Evolutionary conservation across 306 rosid species (phyloP).

Genomic region (Fragaria vesca): DNA sequence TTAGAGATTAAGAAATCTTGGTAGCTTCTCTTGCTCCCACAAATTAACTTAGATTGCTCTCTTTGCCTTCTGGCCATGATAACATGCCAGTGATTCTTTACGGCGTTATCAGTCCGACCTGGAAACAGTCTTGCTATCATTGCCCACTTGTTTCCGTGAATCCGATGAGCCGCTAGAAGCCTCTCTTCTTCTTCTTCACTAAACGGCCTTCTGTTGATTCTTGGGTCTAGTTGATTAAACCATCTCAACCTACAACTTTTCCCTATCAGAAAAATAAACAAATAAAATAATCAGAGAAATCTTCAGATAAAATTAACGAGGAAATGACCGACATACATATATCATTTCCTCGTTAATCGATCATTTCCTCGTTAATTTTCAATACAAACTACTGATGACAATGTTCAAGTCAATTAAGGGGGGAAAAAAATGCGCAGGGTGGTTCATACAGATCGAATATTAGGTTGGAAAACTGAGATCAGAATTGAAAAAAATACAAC

Average conservation of each 20-base stretch:
- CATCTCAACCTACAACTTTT: slow-evolving; percentile 95
- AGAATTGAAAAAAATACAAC: neutral
- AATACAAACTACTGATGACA: neutral
- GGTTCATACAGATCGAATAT: neutral
- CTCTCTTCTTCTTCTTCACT: slow-evolving; percentile 90
- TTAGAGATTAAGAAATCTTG: slow-evolving; percentile 31
- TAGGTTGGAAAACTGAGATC: neutral
- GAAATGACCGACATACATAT: neutral
- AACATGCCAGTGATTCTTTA: slow-evolving; percentile 98
- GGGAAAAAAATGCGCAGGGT: neutral
- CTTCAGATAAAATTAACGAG: neutral
- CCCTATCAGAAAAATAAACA: slow-evolving; percentile 34
- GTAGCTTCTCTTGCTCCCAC: slow-evolving; percentile 42
- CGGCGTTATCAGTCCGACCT: slow-evolving; percentile 89
- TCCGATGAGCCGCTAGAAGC: slow-evolving; percentile 68
- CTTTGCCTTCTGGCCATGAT: slow-evolving; percentile 91
- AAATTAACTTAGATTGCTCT: slow-evolving; percentile 66
- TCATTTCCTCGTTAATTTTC: neutral
- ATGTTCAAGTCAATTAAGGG: neutral
- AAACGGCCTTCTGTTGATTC: slow-evolving; percentile 89
- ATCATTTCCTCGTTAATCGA: neutral
- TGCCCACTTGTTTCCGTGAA: slow-evolving; percentile 98
- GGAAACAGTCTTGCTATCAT: slow-evolving; percentile 88
- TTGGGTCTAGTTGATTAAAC: slow-evolving; percentile 95
- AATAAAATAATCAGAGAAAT: neutral